A percentile compares a stretch with the other conserved stretches of the same genome.
These are phyloP conservation scores for Corinectria fuckeliana DNA, from an alignment of 2,329 filamentous ascomycete genomes.

Conservation along the genomic window DNA sequence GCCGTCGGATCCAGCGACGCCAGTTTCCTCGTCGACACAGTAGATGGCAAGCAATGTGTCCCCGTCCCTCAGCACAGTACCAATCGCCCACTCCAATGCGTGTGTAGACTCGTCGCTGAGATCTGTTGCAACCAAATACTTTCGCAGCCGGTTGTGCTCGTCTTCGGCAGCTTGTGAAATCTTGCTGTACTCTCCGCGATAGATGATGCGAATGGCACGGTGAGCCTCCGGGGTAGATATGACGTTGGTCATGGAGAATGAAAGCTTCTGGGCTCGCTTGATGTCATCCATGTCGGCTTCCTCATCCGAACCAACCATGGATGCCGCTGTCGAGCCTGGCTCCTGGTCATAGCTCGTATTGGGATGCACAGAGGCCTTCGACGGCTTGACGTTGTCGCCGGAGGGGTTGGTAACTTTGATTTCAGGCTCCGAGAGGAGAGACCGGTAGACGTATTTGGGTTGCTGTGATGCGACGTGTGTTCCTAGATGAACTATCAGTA, in stretches of 20 bases:
- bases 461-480: constrained; percentile 60
- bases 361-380: constrained; percentile 73
- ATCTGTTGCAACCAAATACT: constrained; percentile 95
- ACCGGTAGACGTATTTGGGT: constrained; percentile 62
- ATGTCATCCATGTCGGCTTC: constrained; percentile 87
- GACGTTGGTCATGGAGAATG: constrained; percentile 80
- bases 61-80: constrained; percentile 90
- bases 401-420: constrained; percentile 69
- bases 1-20: constrained; percentile 56
- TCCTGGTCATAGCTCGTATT: constrained; percentile 82
- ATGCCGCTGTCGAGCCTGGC: constrained; percentile 59
- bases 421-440: constrained; percentile 69
- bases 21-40: constrained; percentile 87
- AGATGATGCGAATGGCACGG: constrained; percentile 86
- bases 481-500: constrained; percentile 44
- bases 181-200: constrained; percentile 82
- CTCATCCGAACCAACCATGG: constrained; percentile 80
- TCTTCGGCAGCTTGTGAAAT: constrained; percentile 81
- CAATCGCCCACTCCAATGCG: constrained; percentile 96
- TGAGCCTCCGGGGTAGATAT: constrained; percentile 77
- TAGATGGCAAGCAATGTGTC: constrained; percentile 94
- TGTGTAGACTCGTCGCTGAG: constrained; percentile 93
- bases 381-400: constrained; percentile 64
- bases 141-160: constrained; percentile 78
- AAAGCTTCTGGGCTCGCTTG: constrained; percentile 83